phyloP scores from a whole-genome alignment of 345 rosid genomes.

The Mallotus nudiflorus region DNA sequence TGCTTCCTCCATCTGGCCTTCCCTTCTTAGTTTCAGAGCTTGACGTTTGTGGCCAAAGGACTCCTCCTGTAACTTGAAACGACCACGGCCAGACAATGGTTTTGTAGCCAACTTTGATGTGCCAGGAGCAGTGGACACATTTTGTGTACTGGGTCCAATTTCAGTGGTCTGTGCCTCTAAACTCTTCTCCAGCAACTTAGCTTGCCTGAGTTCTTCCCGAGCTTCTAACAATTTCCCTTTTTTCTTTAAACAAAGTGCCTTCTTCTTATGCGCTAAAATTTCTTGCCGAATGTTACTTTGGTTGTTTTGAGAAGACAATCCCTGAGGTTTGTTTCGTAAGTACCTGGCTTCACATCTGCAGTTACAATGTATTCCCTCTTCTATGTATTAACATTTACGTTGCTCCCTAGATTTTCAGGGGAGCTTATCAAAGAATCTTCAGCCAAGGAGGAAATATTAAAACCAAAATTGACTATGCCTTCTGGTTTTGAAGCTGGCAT shows the following conservation, averaged over 20 bases:
- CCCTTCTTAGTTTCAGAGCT: conserved; percentile 83
- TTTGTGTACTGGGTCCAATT: conserved; percentile 24
- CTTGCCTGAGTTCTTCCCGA: conserved; percentile 70
- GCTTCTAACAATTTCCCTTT: conserved; percentile 87
- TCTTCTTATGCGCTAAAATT: conserved; percentile 68
- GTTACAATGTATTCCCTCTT: conserved; percentile 21
- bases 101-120: conserved; percentile 49
- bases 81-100: conserved; percentile 72
- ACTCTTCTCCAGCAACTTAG: conserved; percentile 73
- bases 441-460: too few relatives aligned
- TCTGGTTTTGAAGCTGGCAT: conserved; percentile 32
- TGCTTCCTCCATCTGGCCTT: conserved; percentile 76
- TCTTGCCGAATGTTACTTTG: conserved; percentile 51
- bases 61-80: conserved; percentile 85
- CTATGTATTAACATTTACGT: conserved; percentile 11
- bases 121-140: conserved; percentile 24
- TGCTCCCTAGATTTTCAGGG: conserved; percentile 13
- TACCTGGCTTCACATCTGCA: conserved; percentile 23
- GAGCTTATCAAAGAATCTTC: background rate
- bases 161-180: conserved; percentile 39
- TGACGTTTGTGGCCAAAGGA: conserved; percentile 81
- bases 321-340: conserved; percentile 30
- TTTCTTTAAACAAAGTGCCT: conserved; percentile 73
- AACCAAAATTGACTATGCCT: conserved; percentile 27
- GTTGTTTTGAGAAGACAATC: conserved; percentile 35